Evolutionary conservation across 2,329 filamentous ascomycete genomes (phyloP).

Genomic region (Fusarium chlamydosporum): DNA sequence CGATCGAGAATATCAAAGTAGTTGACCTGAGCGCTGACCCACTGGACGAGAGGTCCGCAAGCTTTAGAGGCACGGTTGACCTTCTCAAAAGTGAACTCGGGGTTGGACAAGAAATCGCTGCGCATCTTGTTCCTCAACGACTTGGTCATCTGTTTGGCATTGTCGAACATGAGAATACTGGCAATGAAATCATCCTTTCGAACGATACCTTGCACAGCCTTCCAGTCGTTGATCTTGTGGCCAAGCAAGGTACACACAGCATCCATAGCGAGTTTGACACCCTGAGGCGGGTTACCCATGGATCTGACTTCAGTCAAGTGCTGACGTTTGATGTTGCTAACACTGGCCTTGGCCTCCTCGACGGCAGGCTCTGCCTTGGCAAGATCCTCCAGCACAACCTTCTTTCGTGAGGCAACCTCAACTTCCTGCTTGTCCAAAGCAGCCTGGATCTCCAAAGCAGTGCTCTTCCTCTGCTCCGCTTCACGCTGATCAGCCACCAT

Average conservation of each 20-base stretch:
- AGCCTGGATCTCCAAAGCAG: conserved; percentile 89
- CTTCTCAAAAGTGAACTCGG: conserved; percentile 95
- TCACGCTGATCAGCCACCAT: conserved; percentile 98
- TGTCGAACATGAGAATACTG: conserved; percentile 97
- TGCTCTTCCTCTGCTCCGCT: conserved; percentile 90
- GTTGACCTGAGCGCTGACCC: conserved; percentile 96
- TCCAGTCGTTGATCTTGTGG: conserved; percentile 92
- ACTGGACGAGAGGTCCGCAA: conserved; percentile 95
- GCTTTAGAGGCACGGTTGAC: conserved; percentile 97
- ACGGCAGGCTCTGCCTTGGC: conserved; percentile 95
- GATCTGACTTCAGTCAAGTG: conserved; percentile 97
- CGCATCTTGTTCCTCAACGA: conserved; percentile 88
- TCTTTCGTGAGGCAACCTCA: conserved; percentile 84
- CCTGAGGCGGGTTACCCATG: conserved; percentile 91
- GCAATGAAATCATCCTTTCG: conserved; percentile 97
- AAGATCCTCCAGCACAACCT: conserved; percentile 88
- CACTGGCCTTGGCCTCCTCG: conserved; percentile 91
- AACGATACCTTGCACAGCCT: conserved; percentile 87
- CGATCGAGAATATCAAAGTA: conserved; percentile 98
- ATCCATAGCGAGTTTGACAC: conserved; percentile 92
- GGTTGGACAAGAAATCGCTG: conserved; percentile 89
- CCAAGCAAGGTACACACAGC: conserved; percentile 96
- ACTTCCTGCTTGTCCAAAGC: conserved; percentile 90
- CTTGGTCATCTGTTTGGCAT: conserved; percentile 93
- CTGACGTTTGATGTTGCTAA: conserved; percentile 98